Evolutionary conservation across 2,329 filamentous ascomycete genomes (phyloP).

Genomic region (Neopestalotiopsis sp.): DNA sequence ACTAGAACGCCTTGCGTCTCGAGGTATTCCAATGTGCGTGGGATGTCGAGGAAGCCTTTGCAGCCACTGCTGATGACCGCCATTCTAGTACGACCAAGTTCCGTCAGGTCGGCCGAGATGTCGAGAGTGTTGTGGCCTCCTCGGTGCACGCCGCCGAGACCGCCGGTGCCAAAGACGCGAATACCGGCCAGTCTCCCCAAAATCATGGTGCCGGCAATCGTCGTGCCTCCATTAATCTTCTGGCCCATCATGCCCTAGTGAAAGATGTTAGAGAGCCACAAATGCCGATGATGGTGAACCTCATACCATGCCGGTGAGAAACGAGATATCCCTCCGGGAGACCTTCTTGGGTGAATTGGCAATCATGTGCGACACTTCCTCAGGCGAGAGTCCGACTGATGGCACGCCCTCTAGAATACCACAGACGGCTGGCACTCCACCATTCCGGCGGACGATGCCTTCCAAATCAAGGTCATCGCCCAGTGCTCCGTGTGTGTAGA

Average conservation of each 20-base stretch:
- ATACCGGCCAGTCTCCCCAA: slow-evolving; percentile 87
- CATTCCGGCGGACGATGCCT: slow-evolving; percentile 78
- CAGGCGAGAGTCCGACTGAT: slow-evolving; percentile 74
- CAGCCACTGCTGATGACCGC: slow-evolving; percentile 89
- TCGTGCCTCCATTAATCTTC: slow-evolving; percentile 85
- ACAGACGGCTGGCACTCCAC: slow-evolving; percentile 88
- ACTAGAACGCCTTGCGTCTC: slow-evolving; percentile 80
- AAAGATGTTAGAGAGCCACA: slow-evolving; percentile 15
- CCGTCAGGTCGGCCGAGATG: slow-evolving; percentile 92
- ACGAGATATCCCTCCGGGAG: slow-evolving; percentile 85
- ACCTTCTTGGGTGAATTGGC: slow-evolving; percentile 77
- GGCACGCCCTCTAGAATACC: slow-evolving; percentile 85
- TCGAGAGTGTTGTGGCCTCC: slow-evolving; percentile 88
- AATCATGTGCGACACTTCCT: slow-evolving; percentile 77
- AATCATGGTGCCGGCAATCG: slow-evolving; percentile 91
- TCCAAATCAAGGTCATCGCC: slow-evolving; percentile 77
- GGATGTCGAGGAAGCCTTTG: slow-evolving; percentile 95
- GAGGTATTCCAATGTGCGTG: slow-evolving; percentile 80
- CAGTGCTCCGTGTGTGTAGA: slow-evolving; percentile 92
- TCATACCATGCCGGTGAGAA: slow-evolving; percentile 76
- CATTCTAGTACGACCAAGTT: slow-evolving; percentile 87
- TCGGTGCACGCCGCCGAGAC: slow-evolving; percentile 91
- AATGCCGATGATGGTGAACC: neutral
- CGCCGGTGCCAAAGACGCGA: slow-evolving; percentile 91
- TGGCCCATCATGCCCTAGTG: slow-evolving; percentile 66